phyloP scores from a whole-genome alignment of 1,284 basidiomycete genomes.

The Cutaneotrichosporon sp. region DNA sequence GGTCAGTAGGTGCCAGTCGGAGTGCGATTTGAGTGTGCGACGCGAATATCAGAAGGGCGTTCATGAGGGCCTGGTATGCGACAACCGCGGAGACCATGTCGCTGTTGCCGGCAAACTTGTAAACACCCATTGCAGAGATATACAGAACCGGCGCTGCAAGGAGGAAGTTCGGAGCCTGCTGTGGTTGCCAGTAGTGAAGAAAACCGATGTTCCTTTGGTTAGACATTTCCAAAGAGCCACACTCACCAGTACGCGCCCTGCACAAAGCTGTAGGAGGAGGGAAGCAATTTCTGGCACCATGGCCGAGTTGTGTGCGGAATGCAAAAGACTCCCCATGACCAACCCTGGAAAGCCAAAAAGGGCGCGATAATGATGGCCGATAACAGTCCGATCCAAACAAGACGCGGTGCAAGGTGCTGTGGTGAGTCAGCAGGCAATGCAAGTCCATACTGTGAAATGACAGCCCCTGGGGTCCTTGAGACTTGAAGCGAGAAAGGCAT shows the following conservation, averaged over 20 bases:
- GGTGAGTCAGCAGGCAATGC: no score
- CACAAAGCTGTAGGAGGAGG: constrained; percentile 75
- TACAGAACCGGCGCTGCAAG: constrained; percentile 68
- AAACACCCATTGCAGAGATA: constrained; percentile 50
- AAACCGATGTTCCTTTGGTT: constrained; percentile 65
- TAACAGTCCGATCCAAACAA: constrained; percentile 17
- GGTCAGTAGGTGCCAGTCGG: constrained; percentile 71
- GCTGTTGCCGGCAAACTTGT: not conserved
- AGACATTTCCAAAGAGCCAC: not conserved
- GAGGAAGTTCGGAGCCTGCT: constrained; percentile 83
- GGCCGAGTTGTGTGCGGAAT: constrained; percentile 28
- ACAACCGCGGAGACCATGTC: constrained; percentile 55
- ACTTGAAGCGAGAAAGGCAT: not conserved
- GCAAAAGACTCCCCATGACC: constrained; percentile 67
- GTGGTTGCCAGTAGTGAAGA: constrained; percentile 75
- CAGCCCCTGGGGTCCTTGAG: not conserved
- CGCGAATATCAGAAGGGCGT: constrained; percentile 63
- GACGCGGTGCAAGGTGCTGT: not conserved
- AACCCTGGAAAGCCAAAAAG: constrained; percentile 64
- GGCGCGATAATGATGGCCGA: constrained; percentile 57
- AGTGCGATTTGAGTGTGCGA: constrained; percentile 89
- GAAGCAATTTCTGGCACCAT: constrained; percentile 65
- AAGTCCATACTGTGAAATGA: no score
- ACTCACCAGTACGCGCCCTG: constrained; percentile 74
- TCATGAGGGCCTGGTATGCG: constrained; percentile 61